Evolutionary conservation across 2,329 filamentous ascomycete genomes (phyloP).

Genomic region (Colletotrichum tofieldiae): DNA sequence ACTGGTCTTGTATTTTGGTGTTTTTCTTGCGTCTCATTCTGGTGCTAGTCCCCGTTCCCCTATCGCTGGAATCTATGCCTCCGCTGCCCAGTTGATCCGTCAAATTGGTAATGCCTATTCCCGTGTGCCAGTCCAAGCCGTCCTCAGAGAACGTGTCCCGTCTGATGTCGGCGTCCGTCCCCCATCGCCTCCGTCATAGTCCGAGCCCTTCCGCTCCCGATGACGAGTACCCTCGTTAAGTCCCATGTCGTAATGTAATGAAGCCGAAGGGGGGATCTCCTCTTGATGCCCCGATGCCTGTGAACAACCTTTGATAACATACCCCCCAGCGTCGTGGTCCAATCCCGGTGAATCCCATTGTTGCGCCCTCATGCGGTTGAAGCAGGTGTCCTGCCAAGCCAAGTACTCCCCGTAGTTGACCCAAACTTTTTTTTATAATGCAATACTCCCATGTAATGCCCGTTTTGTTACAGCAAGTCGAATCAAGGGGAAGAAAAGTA

Average conservation of each 20-base stretch:
- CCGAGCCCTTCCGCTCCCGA: constrained; percentile 6
- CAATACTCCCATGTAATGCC: constrained; percentile 66
- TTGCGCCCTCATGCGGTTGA: constrained; percentile 49
- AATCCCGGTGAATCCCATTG: constrained; percentile 44
- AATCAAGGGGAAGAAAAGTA: constrained; percentile 40
- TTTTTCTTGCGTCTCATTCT: constrained; percentile 15
- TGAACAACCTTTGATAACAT: constrained; percentile 49
- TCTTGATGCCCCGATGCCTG: constrained; percentile 47
- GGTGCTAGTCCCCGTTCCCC: constrained; percentile 14
- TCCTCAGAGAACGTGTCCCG: not conserved
- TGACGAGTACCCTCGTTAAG: constrained; percentile 16
- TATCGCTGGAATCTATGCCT: not conserved
- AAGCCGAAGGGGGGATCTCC: constrained; percentile 7
- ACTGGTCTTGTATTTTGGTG: constrained; percentile 7
- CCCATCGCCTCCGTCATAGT: constrained; percentile 6
- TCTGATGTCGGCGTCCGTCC: constrained; percentile 16
- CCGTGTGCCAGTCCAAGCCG: constrained; percentile 18
- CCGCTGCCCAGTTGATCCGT: constrained; percentile 21
- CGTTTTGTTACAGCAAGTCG: constrained; percentile 59
- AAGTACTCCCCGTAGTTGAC: constrained; percentile 45
- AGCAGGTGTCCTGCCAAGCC: constrained; percentile 49
- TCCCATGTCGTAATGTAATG: constrained; percentile 23
- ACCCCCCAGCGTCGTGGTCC: constrained; percentile 31
- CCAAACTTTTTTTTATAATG: constrained; percentile 60
- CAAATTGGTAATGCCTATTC: constrained; percentile 16